A percentile compares a stretch with the other conserved stretches of the same genome.
phyloP scores from a whole-genome alignment of 2,329 filamentous ascomycete genomes.

The Venturia effusa region DNA sequence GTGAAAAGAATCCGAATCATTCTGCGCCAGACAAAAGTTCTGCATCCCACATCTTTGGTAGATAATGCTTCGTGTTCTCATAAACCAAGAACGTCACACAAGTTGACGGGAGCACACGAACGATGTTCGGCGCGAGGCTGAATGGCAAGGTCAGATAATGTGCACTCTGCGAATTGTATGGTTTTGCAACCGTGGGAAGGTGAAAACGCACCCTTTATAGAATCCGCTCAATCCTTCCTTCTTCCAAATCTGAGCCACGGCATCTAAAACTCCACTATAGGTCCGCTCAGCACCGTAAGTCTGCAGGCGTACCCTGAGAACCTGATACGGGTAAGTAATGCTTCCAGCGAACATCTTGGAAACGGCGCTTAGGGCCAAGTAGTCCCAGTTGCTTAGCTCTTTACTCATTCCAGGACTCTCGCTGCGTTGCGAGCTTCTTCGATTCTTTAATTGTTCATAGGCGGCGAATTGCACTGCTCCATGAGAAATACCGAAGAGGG shows the following conservation, averaged over 20 bases:
- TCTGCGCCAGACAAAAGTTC: neutral
- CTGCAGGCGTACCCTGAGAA: slow-evolving; percentile 78
- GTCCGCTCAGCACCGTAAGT: slow-evolving; percentile 69
- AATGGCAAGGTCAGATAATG: slow-evolving; percentile 8
- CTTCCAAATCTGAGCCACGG: slow-evolving; percentile 60
- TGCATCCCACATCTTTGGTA: slow-evolving; percentile 35
- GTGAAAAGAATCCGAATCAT: neutral
- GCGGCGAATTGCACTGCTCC: slow-evolving; percentile 93
- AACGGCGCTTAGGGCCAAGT: slow-evolving; percentile 65
- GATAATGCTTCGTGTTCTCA: slow-evolving; percentile 75
- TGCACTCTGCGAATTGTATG: neutral
- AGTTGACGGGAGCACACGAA: slow-evolving; percentile 84
- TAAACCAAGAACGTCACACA: slow-evolving; percentile 97
- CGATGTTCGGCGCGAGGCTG: slow-evolving; percentile 67
- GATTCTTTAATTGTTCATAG: slow-evolving; percentile 66
- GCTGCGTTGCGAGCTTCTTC: slow-evolving; percentile 33
- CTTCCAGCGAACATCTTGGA: slow-evolving; percentile 85
- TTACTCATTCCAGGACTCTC: slow-evolving; percentile 19
- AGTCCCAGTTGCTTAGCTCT: slow-evolving; percentile 59
- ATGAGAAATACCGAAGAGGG: slow-evolving; percentile 77
- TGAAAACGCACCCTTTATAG: slow-evolving; percentile 58
- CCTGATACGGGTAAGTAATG: slow-evolving; percentile 89
- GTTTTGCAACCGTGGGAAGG: slow-evolving; percentile 2
- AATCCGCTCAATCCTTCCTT: slow-evolving; percentile 76
- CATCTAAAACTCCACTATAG: slow-evolving; percentile 65